Percentiles rank a stretch among this genome's conserved stretches.
phyloP scores from a whole-genome alignment of 306 rosid species.

The Clitoria ternatea region DNA sequence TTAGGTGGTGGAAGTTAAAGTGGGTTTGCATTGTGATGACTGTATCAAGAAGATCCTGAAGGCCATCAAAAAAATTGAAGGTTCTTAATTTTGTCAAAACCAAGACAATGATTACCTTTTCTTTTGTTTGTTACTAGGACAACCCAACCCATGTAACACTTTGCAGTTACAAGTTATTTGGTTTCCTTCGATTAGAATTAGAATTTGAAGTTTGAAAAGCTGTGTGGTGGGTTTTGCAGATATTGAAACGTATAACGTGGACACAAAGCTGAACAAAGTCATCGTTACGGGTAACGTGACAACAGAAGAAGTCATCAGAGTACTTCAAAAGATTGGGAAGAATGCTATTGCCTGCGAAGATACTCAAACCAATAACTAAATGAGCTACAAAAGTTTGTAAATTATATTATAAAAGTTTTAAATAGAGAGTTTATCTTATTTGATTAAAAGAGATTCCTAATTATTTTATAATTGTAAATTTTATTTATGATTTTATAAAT shows the following conservation, averaged over 20 bases:
- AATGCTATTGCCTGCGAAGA: conserved; percentile 57
- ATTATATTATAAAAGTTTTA: too few relatives aligned
- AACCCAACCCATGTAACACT: not conserved
- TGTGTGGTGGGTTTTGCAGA: conserved; percentile 35
- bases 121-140: not conserved
- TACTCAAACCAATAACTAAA: conserved; percentile 12
- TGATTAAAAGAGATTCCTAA: too few relatives aligned
- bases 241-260: conserved; percentile 77
- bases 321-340: conserved; percentile 72
- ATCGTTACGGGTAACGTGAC: conserved; percentile 73
- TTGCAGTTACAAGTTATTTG: not conserved
- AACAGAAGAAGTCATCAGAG: conserved; percentile 63
- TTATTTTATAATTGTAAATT: too few relatives aligned
- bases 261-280: conserved; percentile 66
- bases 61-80: conserved; percentile 82
- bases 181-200: too few relatives aligned
- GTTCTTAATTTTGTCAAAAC: conserved; percentile 21
- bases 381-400: too few relatives aligned
- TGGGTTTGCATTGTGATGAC: conserved; percentile 80
- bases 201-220: too few relatives aligned
- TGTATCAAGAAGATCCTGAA: conserved; percentile 90
- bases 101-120: not conserved
- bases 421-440: too few relatives aligned
- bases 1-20: conserved; percentile 86
- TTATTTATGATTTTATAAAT: too few relatives aligned